Percentiles rank a stretch among this genome's conserved stretches.
Evolutionary conservation across 1,284 basidiomycete species (phyloP).

Genomic region (Irpex sp.): DNA sequence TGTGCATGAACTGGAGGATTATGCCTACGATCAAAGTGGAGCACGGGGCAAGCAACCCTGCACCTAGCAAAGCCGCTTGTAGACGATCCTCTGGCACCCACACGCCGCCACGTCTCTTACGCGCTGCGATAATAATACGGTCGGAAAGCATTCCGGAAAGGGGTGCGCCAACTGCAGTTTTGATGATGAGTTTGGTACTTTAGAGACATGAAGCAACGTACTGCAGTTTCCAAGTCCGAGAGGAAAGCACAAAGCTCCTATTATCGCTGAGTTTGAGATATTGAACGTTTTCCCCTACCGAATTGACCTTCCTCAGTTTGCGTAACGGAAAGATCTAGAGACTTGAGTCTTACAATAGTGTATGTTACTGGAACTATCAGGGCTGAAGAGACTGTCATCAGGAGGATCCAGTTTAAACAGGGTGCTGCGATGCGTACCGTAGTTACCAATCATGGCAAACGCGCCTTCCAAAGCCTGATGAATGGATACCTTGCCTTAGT

Average conservation of each 20-base stretch:
- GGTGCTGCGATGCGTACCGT: constrained; percentile 28
- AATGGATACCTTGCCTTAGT: background rate
- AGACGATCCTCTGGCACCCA: constrained; percentile 58
- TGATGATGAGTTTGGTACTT: background rate
- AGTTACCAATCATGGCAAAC: constrained; percentile 40
- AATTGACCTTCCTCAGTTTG: background rate
- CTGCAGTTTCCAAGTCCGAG: constrained; percentile 55
- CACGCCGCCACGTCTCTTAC: constrained; percentile 38
- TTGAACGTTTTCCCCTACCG: constrained; percentile 52
- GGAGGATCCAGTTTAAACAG: too few relatives aligned
- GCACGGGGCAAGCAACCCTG: constrained; percentile 37
- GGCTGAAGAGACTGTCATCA: constrained; percentile 20
- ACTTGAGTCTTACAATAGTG: constrained; percentile 28
- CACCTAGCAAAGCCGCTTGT: constrained; percentile 40
- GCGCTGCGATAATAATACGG: constrained; percentile 38
- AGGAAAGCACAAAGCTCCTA: constrained; percentile 56
- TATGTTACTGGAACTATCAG: constrained; percentile 36
- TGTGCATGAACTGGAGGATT: constrained; percentile 29
- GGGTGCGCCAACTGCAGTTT: constrained; percentile 40
- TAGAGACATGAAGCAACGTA: constrained; percentile 22
- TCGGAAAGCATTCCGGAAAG: constrained; percentile 51
- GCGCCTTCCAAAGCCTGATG: constrained; percentile 12
- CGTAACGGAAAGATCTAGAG: background rate
- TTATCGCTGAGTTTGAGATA: constrained; percentile 49
- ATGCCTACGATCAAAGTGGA: constrained; percentile 28